phyloP scores from a whole-genome alignment of 2,329 filamentous ascomycete genomes.

The Huntiella abstrusa region DNA sequence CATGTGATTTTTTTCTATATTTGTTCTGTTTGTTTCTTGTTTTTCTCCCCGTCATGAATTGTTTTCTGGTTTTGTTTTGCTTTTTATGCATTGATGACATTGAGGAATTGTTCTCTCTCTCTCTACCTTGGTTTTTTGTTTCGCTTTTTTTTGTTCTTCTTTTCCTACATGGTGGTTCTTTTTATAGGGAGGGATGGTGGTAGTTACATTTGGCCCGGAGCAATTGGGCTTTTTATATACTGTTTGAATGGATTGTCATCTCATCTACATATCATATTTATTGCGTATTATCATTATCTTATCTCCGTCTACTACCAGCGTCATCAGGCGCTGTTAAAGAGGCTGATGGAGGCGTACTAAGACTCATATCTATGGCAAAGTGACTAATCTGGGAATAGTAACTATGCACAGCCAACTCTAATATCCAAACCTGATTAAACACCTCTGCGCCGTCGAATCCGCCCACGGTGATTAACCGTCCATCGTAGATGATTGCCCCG shows the following conservation, averaged over 20 bases:
- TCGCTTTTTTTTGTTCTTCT: neutral
- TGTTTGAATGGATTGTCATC: too few species aligned
- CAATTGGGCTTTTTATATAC: neutral
- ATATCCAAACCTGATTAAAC: slow-evolving; percentile 46
- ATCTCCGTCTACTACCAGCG: neutral
- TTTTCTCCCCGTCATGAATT: neutral
- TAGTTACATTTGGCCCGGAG: neutral
- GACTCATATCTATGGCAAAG: slow-evolving; percentile 44
- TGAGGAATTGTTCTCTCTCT: neutral
- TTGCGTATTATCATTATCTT: neutral
- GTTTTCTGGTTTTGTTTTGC: neutral
- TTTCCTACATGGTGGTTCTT: neutral
- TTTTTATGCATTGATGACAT: neutral
- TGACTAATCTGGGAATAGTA: slow-evolving; percentile 60
- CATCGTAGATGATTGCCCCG: slow-evolving; percentile 46
- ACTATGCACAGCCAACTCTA: slow-evolving; percentile 50
- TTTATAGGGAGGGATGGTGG: neutral
- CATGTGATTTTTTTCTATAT: slow-evolving; percentile 8
- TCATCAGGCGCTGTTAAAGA: neutral
- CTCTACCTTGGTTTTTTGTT: slow-evolving; percentile 1
- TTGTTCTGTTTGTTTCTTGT: slow-evolving; percentile 3
- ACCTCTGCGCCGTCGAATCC: slow-evolving; percentile 51
- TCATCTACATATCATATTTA: too few species aligned
- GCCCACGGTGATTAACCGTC: slow-evolving; percentile 42
- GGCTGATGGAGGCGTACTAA: neutral